Conservation (phyloP, 2,329 filamentous ascomycete species). For the Nemania diffusa region DNA sequence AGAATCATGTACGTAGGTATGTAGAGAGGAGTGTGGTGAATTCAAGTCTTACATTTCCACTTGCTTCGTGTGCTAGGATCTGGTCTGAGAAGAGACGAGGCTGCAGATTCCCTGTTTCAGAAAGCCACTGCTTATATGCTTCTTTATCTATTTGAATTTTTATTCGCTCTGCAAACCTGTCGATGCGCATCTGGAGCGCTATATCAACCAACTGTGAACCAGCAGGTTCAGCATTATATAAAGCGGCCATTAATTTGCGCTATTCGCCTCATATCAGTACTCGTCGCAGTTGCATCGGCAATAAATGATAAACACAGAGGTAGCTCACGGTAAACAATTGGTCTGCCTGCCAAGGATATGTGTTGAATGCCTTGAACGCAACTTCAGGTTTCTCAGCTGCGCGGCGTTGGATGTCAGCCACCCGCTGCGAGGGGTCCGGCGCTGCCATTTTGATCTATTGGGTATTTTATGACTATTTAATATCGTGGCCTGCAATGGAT, state of each 20-base stretch:
- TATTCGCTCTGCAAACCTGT: constrained; percentile 45
- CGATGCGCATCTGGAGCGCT: constrained; percentile 43
- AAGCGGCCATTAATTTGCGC: constrained; percentile 27
- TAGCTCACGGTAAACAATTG: constrained; percentile 45
- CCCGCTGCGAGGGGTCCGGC: constrained; percentile 25
- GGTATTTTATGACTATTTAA: neutral
- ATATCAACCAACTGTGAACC: constrained; percentile 34
- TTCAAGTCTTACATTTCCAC: constrained; percentile 36
- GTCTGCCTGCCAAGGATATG: constrained; percentile 48
- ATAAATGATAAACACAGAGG: neutral
- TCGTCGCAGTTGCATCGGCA: too few species aligned
- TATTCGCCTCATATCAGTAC: constrained; percentile 19
- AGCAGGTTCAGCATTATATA: constrained; percentile 31
- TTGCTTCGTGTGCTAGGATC: constrained; percentile 39
- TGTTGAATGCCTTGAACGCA: constrained; percentile 46
- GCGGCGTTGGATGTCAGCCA: constrained; percentile 42
- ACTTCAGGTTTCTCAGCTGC: constrained; percentile 44
- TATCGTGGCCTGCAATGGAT: neutral
- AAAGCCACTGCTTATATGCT: constrained; percentile 45
- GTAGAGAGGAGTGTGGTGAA: neutral
- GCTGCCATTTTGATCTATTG: constrained; percentile 36
- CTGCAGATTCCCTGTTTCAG: constrained; percentile 27
- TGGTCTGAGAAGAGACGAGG: constrained; percentile 45
- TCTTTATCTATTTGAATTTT: constrained; percentile 44
- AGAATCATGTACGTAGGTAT: neutral